phyloP scores from a whole-genome alignment of 306 rosid species.

The Abrus precatorius region DNA sequence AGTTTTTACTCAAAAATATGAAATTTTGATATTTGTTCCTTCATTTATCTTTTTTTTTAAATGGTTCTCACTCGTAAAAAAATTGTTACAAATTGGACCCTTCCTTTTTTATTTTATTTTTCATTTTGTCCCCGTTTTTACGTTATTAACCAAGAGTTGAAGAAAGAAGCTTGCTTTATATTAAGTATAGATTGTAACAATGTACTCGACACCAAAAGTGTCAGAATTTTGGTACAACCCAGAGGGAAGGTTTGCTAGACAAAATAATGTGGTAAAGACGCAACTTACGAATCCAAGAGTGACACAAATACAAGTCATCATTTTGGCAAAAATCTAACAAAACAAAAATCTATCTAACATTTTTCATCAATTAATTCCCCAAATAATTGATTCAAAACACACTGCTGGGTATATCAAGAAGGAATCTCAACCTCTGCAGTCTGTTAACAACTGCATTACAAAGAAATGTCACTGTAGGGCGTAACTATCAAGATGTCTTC shows the following conservation, averaged over 20 bases:
- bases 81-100: too few relatives aligned
- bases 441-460: neutral
- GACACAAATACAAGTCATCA: neutral
- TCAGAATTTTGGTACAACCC: neutral
- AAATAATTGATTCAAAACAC: slow-evolving; percentile 31
- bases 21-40: too few relatives aligned
- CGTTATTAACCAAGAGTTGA: too few relatives aligned
- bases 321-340: neutral
- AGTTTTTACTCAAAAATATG: too few relatives aligned
- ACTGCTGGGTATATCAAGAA: slow-evolving; percentile 8
- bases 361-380: slow-evolving; percentile 21
- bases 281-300: slow-evolving; percentile 1
- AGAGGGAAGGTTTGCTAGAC: neutral
- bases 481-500: neutral
- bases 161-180: too few relatives aligned
- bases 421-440: slow-evolving; percentile 9
- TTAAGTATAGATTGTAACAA: too few relatives aligned
- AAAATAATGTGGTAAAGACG: neutral
- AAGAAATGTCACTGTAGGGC: neutral
- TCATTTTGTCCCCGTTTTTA: too few relatives aligned
- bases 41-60: too few relatives aligned
- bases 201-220: too few relatives aligned
- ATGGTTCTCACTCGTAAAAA: too few relatives aligned
- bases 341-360: neutral
- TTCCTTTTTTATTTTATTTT: too few relatives aligned